Evolutionary conservation across 768 basidiomycete species (phyloP).

Genomic region (Hygrophorus russula): DNA sequence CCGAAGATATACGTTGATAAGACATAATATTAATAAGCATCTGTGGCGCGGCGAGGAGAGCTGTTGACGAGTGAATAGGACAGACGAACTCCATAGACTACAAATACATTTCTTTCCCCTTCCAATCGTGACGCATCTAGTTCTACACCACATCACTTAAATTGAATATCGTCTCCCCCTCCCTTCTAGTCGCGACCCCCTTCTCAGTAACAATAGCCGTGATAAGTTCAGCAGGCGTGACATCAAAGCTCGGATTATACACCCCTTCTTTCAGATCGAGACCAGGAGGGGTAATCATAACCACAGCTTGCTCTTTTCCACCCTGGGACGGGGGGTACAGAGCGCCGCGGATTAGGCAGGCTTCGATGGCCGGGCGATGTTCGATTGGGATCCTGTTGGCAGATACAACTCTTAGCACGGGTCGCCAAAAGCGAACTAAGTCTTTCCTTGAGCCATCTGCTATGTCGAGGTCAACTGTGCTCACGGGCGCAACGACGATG

Average conservation of each 20-base stretch:
- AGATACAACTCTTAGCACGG: slow-evolving; percentile 5
- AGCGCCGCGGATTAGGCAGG: slow-evolving; percentile 78
- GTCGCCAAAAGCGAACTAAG: slow-evolving; percentile 15
- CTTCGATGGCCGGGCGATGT: slow-evolving; percentile 80
- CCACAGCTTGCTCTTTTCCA: slow-evolving; percentile 54
- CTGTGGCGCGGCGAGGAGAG: too few relatives aligned
- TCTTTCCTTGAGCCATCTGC: slow-evolving; percentile 51
- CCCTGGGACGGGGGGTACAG: slow-evolving; percentile 41
- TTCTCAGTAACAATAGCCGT: slow-evolving; percentile 95
- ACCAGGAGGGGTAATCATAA: slow-evolving; percentile 70
- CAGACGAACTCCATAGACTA: too few relatives aligned
- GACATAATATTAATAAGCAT: slow-evolving; percentile 35
- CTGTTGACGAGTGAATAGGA: too few relatives aligned
- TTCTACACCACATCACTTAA: slow-evolving; percentile 31
- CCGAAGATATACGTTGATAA: slow-evolving; percentile 30
- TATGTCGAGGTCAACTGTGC: slow-evolving; percentile 81
- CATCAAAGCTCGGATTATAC: slow-evolving; percentile 95
- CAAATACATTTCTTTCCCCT: too few relatives aligned
- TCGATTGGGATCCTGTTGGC: slow-evolving; percentile 79
- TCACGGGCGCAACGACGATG: slow-evolving; percentile 87
- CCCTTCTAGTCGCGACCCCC: slow-evolving; percentile 69
- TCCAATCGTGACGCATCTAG: too few relatives aligned
- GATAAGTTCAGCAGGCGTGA: slow-evolving; percentile 89
- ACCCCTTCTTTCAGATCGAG: slow-evolving; percentile 33
- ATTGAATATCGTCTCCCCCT: slow-evolving; percentile 38